phyloP scores from a whole-genome alignment of 2,329 filamentous ascomycete genomes.

The Diaporthe ampelina region DNA sequence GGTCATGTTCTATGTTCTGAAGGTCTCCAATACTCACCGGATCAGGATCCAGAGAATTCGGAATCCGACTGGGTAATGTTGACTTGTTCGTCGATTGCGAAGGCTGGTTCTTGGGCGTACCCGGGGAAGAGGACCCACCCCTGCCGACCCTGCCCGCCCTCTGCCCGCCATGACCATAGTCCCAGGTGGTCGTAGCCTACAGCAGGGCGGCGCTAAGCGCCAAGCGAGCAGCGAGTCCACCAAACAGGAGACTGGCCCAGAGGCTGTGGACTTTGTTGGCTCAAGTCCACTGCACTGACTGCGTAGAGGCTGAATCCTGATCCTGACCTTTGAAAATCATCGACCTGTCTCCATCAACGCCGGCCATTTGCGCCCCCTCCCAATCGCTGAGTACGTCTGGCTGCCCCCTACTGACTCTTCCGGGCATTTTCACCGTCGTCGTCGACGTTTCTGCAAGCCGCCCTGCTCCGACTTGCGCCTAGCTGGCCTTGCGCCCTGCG shows the following conservation, averaged over 20 bases:
- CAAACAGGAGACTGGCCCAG: constrained; percentile 28
- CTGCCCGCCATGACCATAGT: no score
- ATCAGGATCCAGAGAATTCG: neutral
- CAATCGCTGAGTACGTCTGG: constrained; percentile 37
- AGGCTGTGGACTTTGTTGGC: constrained; percentile 27
- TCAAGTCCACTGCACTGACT: constrained; percentile 16
- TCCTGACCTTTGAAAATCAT: constrained; percentile 35
- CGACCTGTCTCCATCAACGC: constrained; percentile 37
- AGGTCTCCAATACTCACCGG: neutral
- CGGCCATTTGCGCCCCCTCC: constrained; percentile 23
- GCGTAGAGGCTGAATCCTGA: constrained; percentile 31
- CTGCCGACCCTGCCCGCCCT: neutral
- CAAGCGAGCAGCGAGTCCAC: constrained; percentile 23
- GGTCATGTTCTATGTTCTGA: neutral
- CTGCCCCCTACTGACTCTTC: constrained; percentile 9
- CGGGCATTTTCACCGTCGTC: neutral
- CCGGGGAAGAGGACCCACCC: neutral
- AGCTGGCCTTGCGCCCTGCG: constrained; percentile 20
- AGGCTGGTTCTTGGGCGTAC: neutral
- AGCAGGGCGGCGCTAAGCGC: constrained; percentile 32
- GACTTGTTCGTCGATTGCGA: neutral
- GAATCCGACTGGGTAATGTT: neutral
- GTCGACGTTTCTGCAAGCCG: constrained; percentile 4
- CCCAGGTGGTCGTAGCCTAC: neutral
- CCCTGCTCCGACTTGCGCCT: neutral